Conservation (phyloP, 2,329 filamentous ascomycete species). For the Hymenoscyphus infarciens region DNA sequence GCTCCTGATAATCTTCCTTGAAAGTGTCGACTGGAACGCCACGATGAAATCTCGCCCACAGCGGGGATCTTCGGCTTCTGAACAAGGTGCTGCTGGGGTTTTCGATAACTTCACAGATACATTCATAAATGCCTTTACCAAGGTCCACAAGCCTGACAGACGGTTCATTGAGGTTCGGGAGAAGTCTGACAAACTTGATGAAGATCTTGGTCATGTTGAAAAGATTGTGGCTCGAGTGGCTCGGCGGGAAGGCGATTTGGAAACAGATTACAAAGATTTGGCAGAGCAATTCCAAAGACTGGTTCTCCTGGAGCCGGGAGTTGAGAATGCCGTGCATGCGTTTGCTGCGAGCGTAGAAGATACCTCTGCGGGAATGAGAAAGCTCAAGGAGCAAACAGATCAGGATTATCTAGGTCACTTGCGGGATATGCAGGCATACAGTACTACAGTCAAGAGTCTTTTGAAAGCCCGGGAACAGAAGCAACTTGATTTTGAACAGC, state of each 20-base stretch:
- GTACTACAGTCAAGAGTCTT: constrained; percentile 77
- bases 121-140: constrained; percentile 95
- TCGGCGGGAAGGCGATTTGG: constrained; percentile 80
- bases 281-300: constrained; percentile 94
- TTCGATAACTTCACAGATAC: constrained; percentile 95
- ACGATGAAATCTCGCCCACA: constrained; percentile 79
- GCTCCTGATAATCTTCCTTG: constrained; percentile 84
- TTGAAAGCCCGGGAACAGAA: constrained; percentile 95
- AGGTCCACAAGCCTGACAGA: constrained; percentile 91
- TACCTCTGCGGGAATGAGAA: constrained; percentile 71
- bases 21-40: constrained; percentile 93
- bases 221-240: constrained; percentile 93
- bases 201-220: constrained; percentile 88
- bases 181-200: constrained; percentile 87
- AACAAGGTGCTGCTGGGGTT: constrained; percentile 59
- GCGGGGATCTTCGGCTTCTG: constrained; percentile 54
- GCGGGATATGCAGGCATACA: constrained; percentile 94
- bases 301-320: constrained; percentile 80
- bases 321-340: constrained; percentile 76
- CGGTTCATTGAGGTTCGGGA: constrained; percentile 93
- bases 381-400: constrained; percentile 87
- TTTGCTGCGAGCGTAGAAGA: constrained; percentile 87
- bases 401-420: constrained; percentile 92
- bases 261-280: constrained; percentile 83
- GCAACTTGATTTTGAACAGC: constrained; percentile 92